Evolutionary conservation across 2,329 filamentous ascomycete species (phyloP), one percentile per base, ranked within the genome.

Genomic region (Colletotrichum theobromicola): DNA sequence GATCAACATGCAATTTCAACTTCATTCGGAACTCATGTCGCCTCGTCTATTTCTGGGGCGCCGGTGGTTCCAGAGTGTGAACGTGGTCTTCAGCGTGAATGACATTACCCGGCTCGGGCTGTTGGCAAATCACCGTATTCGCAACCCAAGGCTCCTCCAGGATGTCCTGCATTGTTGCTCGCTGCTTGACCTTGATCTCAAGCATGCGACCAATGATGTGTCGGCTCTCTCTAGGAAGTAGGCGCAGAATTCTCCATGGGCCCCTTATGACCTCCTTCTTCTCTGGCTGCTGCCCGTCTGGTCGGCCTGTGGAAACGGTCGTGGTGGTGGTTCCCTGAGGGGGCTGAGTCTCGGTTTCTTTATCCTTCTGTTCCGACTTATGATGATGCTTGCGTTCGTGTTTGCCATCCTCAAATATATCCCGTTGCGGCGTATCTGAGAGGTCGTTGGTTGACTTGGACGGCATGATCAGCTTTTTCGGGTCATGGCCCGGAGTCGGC

Each of bases 151-250:
- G 92, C 81, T 99, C 96, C 26, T 93, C 90, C 66, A 98, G 85
- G 21, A 99, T 94, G 80, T 99, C 95, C 28, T 93, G 89, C 87
- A 99, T 93, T 4, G 91, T 94, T 4, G 95, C 96, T 71, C 97
- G 91, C 77, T 94, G 93, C 81, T 91, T 93, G 0, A 96, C 95
- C 79, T 98, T 92, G 65, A 98, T 89, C 80, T 97, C 95, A 42
- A 99, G 90, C 97, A 99, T 99, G 72, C 94, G 90, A 58, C 95
- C 93, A 70, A 99, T 94, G 76, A 99, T 95, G 81, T 96, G 93
- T 66, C 97, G 90, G 77, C 94, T 97, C 84, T 98, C 97, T 74
- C 96, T 90, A 1, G 97, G 97, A 12, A 99, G 88, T 42, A 98
- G 87, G 55, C 97, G 92, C 34, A 99, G 87, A 57, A 99, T 90